Evolutionary conservation across 2,329 filamentous ascomycete genomes (phyloP).

Genomic region (Ceratocystis destructans): DNA sequence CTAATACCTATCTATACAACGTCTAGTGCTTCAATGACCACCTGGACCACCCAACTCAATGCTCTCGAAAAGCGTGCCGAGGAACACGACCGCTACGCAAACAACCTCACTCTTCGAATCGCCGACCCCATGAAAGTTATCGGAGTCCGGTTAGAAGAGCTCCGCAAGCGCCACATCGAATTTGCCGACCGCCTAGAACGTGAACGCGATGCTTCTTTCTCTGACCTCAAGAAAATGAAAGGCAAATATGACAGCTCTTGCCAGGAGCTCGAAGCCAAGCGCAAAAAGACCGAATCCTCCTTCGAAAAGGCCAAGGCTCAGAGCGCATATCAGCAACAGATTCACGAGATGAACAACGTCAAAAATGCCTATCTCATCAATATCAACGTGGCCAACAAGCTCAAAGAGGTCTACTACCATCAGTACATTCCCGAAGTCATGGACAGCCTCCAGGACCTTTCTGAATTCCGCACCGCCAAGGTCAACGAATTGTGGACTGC

Average conservation of each 20-base stretch:
- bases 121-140: conserved; percentile 75
- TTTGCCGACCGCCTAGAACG: conserved; percentile 80
- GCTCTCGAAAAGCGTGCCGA: conserved; percentile 76
- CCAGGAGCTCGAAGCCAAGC: conserved; percentile 83
- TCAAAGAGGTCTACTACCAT: conserved; percentile 95
- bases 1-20: background rate
- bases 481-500: conserved; percentile 76
- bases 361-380: conserved; percentile 97
- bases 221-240: conserved; percentile 79
- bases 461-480: conserved; percentile 72
- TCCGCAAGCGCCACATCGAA: conserved; percentile 81
- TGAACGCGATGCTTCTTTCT: conserved; percentile 73
- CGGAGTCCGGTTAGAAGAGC: conserved; percentile 66
- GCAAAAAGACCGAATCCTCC: conserved; percentile 90
- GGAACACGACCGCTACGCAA: conserved; percentile 77
- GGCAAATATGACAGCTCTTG: conserved; percentile 84
- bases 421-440: conserved; percentile 90
- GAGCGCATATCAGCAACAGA: conserved; percentile 79
- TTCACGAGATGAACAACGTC: conserved; percentile 88
- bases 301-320: conserved; percentile 91
- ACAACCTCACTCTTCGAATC: conserved; percentile 63
- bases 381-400: conserved; percentile 94
- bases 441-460: conserved; percentile 85
- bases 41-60: conserved; percentile 86
- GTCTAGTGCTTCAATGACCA: conserved; percentile 75